Evolutionary conservation across 2,329 filamentous ascomycete species (phyloP).

Genomic region (Cadophora gregata): DNA sequence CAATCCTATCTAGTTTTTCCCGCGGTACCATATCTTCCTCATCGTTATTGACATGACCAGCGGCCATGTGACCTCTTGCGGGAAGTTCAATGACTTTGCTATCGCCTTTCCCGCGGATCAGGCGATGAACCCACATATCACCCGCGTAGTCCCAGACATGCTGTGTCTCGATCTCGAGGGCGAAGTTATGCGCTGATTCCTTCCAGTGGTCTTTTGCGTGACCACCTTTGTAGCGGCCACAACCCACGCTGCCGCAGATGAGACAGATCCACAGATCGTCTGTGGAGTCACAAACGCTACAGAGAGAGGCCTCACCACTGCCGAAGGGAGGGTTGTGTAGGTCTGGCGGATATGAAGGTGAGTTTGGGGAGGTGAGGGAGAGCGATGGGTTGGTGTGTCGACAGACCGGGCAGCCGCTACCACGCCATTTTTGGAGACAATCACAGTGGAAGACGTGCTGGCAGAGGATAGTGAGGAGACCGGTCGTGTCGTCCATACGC

Average conservation of each 20-base stretch:
- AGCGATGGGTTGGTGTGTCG: conserved; percentile 76
- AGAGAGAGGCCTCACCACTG: conserved; percentile 70
- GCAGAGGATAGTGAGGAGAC: conserved; percentile 92
- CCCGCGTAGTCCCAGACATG: conserved; percentile 98
- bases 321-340: conserved; percentile 64
- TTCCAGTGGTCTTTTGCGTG: conserved; percentile 96
- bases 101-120: conserved; percentile 92
- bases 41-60: conserved; percentile 14
- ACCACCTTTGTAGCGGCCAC: conserved; percentile 90
- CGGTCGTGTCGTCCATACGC: conserved; percentile 97
- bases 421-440: conserved; percentile 95
- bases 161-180: conserved; percentile 90
- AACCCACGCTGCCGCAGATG: conserved; percentile 91
- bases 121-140: conserved; percentile 93
- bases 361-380: conserved; percentile 42
- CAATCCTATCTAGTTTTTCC: conserved; percentile 75
- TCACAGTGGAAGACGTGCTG: conserved; percentile 98
- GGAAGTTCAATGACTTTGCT: conserved; percentile 93
- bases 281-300: conserved; percentile 78
- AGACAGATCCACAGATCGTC: conserved; percentile 94
- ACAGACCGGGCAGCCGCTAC: conserved; percentile 92
- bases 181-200: conserved; percentile 86
- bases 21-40: conserved; percentile 74
- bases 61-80: conserved; percentile 41
- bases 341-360: conserved; percentile 46